These are phyloP conservation scores for Phlebopus sp. DNA, from an alignment of 1,284 basidiomycete genomes.

Conservation along the genomic window DNA sequence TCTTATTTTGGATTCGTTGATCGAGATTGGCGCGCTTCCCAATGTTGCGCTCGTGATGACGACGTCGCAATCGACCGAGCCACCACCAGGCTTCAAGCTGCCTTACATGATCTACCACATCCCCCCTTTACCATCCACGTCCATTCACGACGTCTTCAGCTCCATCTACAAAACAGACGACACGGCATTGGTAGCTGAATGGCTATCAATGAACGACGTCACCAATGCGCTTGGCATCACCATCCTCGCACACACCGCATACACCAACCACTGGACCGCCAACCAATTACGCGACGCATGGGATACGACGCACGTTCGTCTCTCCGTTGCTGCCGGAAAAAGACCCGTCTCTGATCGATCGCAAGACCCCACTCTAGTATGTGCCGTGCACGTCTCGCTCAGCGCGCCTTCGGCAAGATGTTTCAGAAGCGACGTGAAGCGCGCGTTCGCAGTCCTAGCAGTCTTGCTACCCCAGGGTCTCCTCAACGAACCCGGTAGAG, in stretches of 20 bases:
- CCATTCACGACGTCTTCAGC: neutral
- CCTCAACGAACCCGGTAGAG: too few species aligned
- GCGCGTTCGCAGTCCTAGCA: neutral
- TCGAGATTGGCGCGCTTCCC: neutral
- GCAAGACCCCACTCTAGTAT: neutral
- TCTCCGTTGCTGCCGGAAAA: neutral
- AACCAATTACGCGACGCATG: neutral
- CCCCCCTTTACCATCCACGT: neutral
- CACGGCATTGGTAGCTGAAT: neutral
- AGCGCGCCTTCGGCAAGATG: neutral
- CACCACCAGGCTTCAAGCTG: neutral
- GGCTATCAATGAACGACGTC: neutral
- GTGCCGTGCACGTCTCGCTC: neutral
- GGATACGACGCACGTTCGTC: neutral
- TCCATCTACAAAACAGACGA: neutral
- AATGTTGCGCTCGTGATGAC: neutral
- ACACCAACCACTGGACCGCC: conserved; percentile 1
- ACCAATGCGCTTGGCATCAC: neutral
- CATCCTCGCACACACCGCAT: neutral
- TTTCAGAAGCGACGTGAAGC: neutral
- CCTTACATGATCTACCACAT: neutral
- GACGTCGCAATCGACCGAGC: neutral
- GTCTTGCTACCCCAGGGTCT: neutral
- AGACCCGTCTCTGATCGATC: neutral
- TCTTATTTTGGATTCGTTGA: neutral